These are phyloP conservation scores for Meyerozyma athensensis DNA, from an alignment of 1,139 yeast genomes.

Conservation along the genomic window DNA sequence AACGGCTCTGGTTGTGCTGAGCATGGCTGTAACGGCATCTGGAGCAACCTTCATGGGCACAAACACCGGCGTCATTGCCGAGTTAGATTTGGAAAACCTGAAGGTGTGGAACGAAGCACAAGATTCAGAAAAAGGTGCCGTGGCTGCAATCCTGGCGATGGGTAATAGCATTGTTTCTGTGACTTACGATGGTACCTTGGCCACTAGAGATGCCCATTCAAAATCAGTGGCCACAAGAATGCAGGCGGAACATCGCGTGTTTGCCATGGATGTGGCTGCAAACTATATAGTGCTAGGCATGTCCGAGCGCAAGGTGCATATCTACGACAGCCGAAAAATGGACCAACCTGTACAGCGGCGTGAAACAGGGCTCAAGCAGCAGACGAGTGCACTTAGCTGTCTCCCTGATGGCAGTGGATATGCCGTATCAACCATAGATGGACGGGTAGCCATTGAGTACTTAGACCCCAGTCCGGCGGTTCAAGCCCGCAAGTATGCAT, in stretches of 20 bases:
- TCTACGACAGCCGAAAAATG: conserved; percentile 53
- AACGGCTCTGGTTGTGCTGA: not conserved
- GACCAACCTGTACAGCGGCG: conserved; percentile 45
- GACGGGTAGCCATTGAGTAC: conserved; percentile 78
- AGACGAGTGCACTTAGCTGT: conserved; percentile 57
- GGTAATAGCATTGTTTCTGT: not conserved
- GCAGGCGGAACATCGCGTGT: conserved; percentile 56
- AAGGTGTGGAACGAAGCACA: not conserved
- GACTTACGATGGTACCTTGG: not conserved
- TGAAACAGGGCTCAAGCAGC: conserved; percentile 71
- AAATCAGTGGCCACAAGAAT: no score
- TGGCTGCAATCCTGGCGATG: not conserved
- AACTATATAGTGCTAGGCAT: conserved; percentile 52
- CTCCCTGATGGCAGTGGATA: conserved; percentile 62
- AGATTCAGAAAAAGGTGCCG: no score
- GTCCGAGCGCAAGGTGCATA: conserved; percentile 48
- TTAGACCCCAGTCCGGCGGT: conserved; percentile 47
- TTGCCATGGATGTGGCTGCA: conserved; percentile 56
- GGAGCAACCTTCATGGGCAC: not conserved
- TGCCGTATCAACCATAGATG: conserved; percentile 80
- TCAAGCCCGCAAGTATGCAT: conserved; percentile 58
- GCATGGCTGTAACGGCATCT: not conserved
- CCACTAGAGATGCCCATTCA: no score
- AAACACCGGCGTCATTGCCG: not conserved
- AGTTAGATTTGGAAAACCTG: conserved; percentile 1